Evolutionary conservation across 108 stramenopile genomes (phyloP), one percentile per base, ranked within the genome.

Genomic region (Nannochloropsis gaditana): DNA sequence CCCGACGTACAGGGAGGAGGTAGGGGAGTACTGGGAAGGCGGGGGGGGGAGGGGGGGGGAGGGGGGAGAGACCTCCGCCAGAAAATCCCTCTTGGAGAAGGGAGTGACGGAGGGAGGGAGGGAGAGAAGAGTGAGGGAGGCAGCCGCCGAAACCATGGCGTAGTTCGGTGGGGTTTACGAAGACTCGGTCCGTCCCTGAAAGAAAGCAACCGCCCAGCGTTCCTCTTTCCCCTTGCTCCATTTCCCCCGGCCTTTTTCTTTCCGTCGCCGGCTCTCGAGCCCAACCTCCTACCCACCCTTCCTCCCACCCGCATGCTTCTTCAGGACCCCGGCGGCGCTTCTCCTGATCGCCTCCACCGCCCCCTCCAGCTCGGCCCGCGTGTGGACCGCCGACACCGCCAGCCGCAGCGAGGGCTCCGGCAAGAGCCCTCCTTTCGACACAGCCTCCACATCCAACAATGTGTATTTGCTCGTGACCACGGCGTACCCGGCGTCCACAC

Each of bases 101-200:
- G 80, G 15, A n/a, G 43, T 31, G 43, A 31, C 79, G 84, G 73
- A 9, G 84, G 80, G 79, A 44, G 44, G 80, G 43, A 42, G 59
- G 15, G 59, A 8, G 4, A 31, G 31, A 31, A 31, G 31, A 31
- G 31, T 31, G 31, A 31, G 31, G 31, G 31, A 31, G 31, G 31
- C 31, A 31, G 31, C 31, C 31, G 31, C 31, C 31, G 31, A 31
- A 31, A 31, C 31, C 31, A 31, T 31, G 31, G 31, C 31, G 31
- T 31, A 31, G 31, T 31, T 31, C 31, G 31, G 31, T 1, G 31
- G 31, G 31, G 31, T 31, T 0, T 1, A 31, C 31, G 31, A 31
- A 31, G 31, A 31, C 31, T 31, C 31, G 31, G 31, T 31, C 31
- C 31, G 31, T 31, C 1, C 31, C 31, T 31, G 31, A 31, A 31